Evolutionary conservation across 495 filamentous ascomycete species (phyloP).

Genomic region (Neurospora sp.): DNA sequence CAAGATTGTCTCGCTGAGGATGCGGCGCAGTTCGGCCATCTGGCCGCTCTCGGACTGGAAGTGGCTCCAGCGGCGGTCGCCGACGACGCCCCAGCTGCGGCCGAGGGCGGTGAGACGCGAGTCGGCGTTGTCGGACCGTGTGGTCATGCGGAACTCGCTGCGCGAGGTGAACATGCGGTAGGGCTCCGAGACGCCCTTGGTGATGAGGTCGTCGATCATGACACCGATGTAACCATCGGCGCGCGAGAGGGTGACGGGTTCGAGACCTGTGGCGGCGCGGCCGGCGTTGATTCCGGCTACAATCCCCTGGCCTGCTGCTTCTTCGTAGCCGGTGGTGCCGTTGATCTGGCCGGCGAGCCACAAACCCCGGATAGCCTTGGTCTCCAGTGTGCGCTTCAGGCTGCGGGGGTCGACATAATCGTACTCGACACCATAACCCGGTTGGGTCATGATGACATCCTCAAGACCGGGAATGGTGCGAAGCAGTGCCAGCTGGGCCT

Average conservation of each 20-base stretch:
- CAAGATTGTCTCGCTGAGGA: constrained; percentile 46
- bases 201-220: constrained; percentile 98
- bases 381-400: constrained; percentile 79
- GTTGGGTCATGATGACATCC: constrained; percentile 85
- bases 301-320: constrained; percentile 89
- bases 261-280: constrained; percentile 55
- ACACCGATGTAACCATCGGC: constrained; percentile 93
- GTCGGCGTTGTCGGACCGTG: constrained; percentile 90
- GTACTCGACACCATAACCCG: constrained; percentile 96
- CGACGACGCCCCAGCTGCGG: constrained; percentile 64
- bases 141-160: constrained; percentile 87
- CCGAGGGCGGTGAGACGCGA: constrained; percentile 72
- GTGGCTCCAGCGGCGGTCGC: constrained; percentile 63
- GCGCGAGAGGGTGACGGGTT: constrained; percentile 58
- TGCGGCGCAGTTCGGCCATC: constrained; percentile 51
- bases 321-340: constrained; percentile 96
- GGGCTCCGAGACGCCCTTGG: constrained; percentile 92
- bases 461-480: constrained; percentile 80
- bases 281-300: constrained; percentile 92
- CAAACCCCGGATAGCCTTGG: constrained; percentile 80
- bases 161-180: constrained; percentile 98
- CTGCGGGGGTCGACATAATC: constrained; percentile 95
- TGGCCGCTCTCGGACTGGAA: constrained; percentile 53
- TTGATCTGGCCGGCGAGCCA: constrained; percentile 97
- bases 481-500: constrained; percentile 74